These are phyloP conservation scores for Ogataea hybrid DNA, from an alignment of 1,139 yeast species.

Conservation along the genomic window DNA sequence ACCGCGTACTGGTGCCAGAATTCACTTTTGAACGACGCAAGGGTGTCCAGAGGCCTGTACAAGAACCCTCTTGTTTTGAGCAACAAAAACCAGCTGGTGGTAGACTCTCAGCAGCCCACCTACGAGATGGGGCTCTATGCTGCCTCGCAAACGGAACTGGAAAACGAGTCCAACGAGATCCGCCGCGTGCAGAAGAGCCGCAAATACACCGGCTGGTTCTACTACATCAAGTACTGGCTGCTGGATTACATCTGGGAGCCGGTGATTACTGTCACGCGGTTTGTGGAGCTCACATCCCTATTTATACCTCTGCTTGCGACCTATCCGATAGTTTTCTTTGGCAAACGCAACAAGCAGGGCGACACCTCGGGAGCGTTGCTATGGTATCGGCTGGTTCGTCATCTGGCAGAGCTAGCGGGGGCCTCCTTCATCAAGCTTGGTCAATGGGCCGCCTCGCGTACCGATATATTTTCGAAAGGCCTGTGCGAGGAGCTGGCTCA, in stretches of 20 bases:
- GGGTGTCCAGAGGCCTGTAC: conserved; percentile 12
- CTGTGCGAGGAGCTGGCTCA: conserved; percentile 75
- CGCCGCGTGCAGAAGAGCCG: conserved; percentile 30
- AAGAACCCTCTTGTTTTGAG: conserved; percentile 11
- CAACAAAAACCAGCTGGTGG: conserved; percentile 31
- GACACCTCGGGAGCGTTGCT: conserved; percentile 59
- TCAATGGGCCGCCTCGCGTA: conserved; percentile 99
- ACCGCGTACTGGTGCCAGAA: conserved; percentile 2
- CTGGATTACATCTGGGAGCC: conserved; percentile 68
- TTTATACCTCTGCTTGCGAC: conserved; percentile 68
- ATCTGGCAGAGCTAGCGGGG: conserved; percentile 81
- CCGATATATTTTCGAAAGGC: conserved; percentile 82
- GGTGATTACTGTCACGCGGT: conserved; percentile 60
- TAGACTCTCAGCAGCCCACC: conserved; percentile 54
- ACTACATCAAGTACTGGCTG: conserved; percentile 40
- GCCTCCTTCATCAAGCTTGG: conserved; percentile 95
- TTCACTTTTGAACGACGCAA: conserved; percentile 14
- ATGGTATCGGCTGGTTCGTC: conserved; percentile 70
- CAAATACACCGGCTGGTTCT: conserved; percentile 34
- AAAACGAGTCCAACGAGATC: conserved; percentile 36
- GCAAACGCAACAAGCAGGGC: conserved; percentile 40
- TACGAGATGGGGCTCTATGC: conserved; percentile 64
- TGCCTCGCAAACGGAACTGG: conserved; percentile 55
- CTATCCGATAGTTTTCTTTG: conserved; percentile 67
- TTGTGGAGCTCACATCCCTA: conserved; percentile 61